Conservation (phyloP, 345 rosid genomes). For the Conringia planisiliqua region DNA sequence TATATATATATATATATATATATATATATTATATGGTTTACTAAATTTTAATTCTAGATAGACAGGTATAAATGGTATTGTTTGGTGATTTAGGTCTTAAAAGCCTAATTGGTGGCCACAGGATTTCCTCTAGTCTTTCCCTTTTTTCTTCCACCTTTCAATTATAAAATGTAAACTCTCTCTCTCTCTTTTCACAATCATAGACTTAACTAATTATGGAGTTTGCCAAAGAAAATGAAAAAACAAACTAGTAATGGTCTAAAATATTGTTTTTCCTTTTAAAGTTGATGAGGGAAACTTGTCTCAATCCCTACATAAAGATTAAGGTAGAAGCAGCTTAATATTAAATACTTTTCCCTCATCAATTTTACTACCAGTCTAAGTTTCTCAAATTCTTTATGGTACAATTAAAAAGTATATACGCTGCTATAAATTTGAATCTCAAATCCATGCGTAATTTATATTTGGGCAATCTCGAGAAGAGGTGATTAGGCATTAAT, state of each 20-base stretch:
- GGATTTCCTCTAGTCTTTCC: not conserved
- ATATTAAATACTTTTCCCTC: not conserved
- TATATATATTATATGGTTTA: no score
- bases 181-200: not conserved
- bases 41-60: no score
- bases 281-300: not conserved
- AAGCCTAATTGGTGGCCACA: conserved; percentile 9
- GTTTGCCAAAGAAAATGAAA: not conserved
- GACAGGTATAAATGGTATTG: not conserved
- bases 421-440: not conserved
- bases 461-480: not conserved
- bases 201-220: not conserved
- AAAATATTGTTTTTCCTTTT: no score
- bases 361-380: not conserved
- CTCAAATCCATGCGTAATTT: not conserved
- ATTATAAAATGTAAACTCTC: not conserved
- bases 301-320: not conserved
- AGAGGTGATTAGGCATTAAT: conserved; percentile 3
- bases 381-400: not conserved
- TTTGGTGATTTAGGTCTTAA: not conserved
- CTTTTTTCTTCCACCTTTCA: not conserved
- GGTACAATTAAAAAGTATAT: not conserved
- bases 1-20: no score
- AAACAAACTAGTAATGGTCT: not conserved
- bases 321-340: not conserved